These are phyloP conservation scores for Phytophthora fragariae DNA, from an alignment of 352 stramenopile genomes.

Conservation along the genomic window DNA sequence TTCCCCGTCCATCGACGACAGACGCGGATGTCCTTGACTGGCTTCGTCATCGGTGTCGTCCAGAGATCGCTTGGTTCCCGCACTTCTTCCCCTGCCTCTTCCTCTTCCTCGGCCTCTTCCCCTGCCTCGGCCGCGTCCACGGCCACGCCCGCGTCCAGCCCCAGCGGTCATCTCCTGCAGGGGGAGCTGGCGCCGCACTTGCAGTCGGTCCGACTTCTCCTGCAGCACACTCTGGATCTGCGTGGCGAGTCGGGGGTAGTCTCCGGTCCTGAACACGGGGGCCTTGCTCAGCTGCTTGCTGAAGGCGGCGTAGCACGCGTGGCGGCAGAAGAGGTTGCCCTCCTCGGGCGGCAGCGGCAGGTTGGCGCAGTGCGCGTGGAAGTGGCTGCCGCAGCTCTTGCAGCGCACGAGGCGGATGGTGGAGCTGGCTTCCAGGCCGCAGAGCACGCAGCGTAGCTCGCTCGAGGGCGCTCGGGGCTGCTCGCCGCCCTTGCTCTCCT, in stretches of 20 bases:
- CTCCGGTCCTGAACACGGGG: constrained; percentile 34
- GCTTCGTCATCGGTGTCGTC: constrained; percentile 25
- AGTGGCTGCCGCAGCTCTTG: constrained; percentile 55
- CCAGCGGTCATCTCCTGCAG: constrained; percentile 21
- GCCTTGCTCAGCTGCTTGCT: constrained; percentile 37
- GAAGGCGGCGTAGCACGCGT: constrained; percentile 67
- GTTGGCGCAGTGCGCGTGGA: constrained; percentile 74
- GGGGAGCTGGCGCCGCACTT: constrained; percentile 34
- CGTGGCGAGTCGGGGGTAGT: constrained; percentile 55
- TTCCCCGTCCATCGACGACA: constrained; percentile 26
- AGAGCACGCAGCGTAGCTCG: constrained; percentile 38
- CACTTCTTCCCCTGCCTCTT: constrained; percentile 27
- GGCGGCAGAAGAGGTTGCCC: constrained; percentile 72
- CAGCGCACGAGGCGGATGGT: constrained; percentile 59
- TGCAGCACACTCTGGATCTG: constrained; percentile 56
- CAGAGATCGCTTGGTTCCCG: constrained; percentile 36
- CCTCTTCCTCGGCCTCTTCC: constrained; percentile 33
- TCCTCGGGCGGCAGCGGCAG: constrained; percentile 69
- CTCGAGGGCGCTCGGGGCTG: not conserved
- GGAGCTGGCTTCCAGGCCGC: constrained; percentile 30
- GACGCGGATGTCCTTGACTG: constrained; percentile 19
- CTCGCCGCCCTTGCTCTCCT: constrained; percentile 15
- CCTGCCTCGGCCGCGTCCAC: constrained; percentile 29
- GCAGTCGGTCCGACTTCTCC: constrained; percentile 39
- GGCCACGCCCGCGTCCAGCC: constrained; percentile 22